phyloP scores from a whole-genome alignment of 768 basidiomycete genomes.

The Suillus ampliporus region DNA sequence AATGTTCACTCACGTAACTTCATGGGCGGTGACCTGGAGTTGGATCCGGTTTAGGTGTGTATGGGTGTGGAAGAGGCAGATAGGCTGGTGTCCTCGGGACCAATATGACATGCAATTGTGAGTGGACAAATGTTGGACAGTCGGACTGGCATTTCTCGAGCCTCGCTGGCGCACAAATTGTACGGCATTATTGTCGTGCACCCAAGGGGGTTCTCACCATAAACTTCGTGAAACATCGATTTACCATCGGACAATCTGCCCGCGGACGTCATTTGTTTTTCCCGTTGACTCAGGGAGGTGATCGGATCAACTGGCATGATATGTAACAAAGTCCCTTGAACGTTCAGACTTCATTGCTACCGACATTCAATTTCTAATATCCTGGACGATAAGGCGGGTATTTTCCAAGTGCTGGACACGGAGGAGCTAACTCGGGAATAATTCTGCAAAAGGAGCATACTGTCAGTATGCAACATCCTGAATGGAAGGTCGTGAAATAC shows the following conservation, averaged over 20 bases:
- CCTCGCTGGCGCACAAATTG: not conserved
- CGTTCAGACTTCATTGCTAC: not conserved
- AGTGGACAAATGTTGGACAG: not conserved
- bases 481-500: not conserved
- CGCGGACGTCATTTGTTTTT: not conserved
- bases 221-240: not conserved
- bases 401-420: not conserved
- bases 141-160: not conserved
- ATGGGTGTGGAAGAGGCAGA: not conserved
- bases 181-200: not conserved
- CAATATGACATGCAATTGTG: not conserved
- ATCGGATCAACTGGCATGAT: not conserved
- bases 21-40: not conserved
- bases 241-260: not conserved
- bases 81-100: not conserved
- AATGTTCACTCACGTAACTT: not conserved
- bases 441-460: not conserved
- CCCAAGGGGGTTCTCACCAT: not conserved
- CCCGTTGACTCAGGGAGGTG: not conserved
- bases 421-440: not conserved
- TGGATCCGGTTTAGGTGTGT: too few relatives aligned
- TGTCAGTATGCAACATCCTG: not conserved
- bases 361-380: not conserved
- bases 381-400: not conserved
- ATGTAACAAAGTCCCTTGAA: not conserved